These are phyloP conservation scores for Naegleria gruberi DNA, from an alignment of 208 protist genomes.

Conservation along the genomic window DNA sequence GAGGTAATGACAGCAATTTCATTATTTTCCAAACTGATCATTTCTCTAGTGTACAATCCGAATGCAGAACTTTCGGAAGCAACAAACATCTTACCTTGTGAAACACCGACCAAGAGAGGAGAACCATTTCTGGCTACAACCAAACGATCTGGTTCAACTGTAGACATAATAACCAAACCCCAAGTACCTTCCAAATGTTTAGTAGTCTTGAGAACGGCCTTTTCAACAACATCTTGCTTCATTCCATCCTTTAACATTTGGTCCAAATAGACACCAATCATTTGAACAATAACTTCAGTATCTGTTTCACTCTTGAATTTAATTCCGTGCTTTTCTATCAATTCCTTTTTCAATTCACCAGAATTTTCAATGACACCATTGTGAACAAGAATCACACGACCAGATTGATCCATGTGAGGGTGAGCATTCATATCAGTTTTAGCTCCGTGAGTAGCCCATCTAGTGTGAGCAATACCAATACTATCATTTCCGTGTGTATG, in stretches of 20 bases:
- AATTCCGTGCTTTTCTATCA: conserved; percentile 45
- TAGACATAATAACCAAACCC: conserved; percentile 13
- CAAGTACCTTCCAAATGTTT: conserved; percentile 24
- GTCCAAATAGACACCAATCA: conserved; percentile 38
- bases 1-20: conserved; percentile 49
- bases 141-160: conserved; percentile 66
- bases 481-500: conserved; percentile 29
- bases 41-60: conserved; percentile 72
- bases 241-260: conserved; percentile 36
- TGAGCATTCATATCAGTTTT: conserved; percentile 83
- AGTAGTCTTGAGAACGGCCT: conserved; percentile 21
- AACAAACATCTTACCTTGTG: conserved; percentile 71
- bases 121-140: conserved; percentile 71
- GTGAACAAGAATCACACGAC: conserved; percentile 76
- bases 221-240: background rate
- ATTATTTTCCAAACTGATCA: conserved; percentile 85
- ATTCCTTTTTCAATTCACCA: conserved; percentile 56
- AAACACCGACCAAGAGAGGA: conserved; percentile 80
- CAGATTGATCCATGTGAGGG: conserved; percentile 58
- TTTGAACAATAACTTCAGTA: conserved; percentile 81
- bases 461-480: conserved; percentile 85
- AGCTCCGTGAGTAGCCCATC: conserved; percentile 92
- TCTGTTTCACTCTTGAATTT: conserved; percentile 77
- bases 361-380: conserved; percentile 93
- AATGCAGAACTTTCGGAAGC: conserved; percentile 87